These are phyloP conservation scores for Kluyveromyces sp. DNA, from an alignment of 1,139 yeast species.

Conservation along the genomic window DNA sequence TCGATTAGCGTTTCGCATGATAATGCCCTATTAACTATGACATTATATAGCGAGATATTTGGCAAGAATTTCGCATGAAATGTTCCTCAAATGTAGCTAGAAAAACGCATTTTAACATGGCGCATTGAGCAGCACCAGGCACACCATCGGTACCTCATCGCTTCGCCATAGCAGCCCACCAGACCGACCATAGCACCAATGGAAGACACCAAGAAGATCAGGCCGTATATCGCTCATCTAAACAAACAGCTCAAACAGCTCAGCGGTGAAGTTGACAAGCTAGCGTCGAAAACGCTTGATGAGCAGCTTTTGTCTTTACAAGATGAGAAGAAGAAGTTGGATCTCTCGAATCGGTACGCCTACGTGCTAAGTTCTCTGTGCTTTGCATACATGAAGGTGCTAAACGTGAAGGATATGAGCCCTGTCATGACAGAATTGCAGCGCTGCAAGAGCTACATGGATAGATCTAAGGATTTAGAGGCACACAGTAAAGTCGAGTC, in stretches of 20 bases:
- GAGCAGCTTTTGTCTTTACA: constrained; percentile 21
- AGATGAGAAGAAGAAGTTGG: constrained; percentile 22
- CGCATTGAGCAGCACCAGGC: not conserved
- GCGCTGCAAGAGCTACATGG: constrained; percentile 65
- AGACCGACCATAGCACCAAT: constrained; percentile 5
- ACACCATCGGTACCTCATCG: not conserved
- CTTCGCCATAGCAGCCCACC: not conserved
- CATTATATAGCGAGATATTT: too few species aligned
- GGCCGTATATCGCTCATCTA: constrained; percentile 25
- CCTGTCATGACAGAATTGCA: constrained; percentile 64
- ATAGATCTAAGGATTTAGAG: constrained; percentile 45
- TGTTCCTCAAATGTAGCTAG: too few species aligned
- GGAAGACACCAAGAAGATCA: constrained; percentile 28
- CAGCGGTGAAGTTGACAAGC: constrained; percentile 17
- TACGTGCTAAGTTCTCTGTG: constrained; percentile 28
- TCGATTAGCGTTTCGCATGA: not conserved
- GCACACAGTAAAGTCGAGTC: constrained; percentile 18
- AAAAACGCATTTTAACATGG: too few species aligned
- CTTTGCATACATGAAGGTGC: constrained; percentile 28
- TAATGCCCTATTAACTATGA: not conserved
- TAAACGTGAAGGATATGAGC: constrained; percentile 22
- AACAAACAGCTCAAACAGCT: constrained; percentile 19
- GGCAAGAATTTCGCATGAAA: not conserved
- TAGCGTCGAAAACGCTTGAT: constrained; percentile 23
- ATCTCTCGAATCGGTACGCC: constrained; percentile 23